phyloP scores from a whole-genome alignment of 2,329 filamentous ascomycete species.

The Epichloe hybrida region DNA sequence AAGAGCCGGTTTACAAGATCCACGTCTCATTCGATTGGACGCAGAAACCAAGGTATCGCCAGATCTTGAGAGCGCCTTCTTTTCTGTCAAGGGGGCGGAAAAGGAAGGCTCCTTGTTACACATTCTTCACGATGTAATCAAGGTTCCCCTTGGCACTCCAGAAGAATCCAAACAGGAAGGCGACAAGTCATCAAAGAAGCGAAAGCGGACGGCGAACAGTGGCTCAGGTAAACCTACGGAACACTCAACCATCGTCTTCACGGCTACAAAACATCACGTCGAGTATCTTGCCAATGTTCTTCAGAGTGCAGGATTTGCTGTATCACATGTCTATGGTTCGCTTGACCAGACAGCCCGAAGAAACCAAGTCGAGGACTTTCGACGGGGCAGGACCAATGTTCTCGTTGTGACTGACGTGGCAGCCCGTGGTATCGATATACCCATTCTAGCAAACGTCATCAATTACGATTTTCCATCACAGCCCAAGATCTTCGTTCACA shows the following conservation, averaged over 20 bases:
- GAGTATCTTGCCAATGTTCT: constrained; percentile 82
- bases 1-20: constrained; percentile 82
- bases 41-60: constrained; percentile 93
- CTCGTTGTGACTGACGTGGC: constrained; percentile 94
- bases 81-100: constrained; percentile 80
- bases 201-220: constrained; percentile 48
- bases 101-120: constrained; percentile 89
- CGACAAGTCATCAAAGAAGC: constrained; percentile 47
- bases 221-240: constrained; percentile 57
- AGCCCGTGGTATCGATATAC: constrained; percentile 94
- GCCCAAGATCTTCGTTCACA: constrained; percentile 91
- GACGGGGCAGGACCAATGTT: constrained; percentile 72
- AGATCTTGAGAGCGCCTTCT: constrained; percentile 90
- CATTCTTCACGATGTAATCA: constrained; percentile 81
- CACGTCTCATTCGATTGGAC: constrained; percentile 77
- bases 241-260: constrained; percentile 89
- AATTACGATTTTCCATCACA: constrained; percentile 98
- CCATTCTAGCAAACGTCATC: constrained; percentile 88
- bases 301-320: constrained; percentile 67
- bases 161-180: constrained; percentile 35
- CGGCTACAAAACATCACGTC: constrained; percentile 92
- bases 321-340: constrained; percentile 89
- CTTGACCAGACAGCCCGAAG: constrained; percentile 88
- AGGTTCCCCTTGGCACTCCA: constrained; percentile 62
- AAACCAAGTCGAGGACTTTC: constrained; percentile 82